Evolutionary conservation across 2,329 filamentous ascomycete species (phyloP), one percentile per base, ranked within the genome.

Genomic region (Aspergillus sp.): DNA sequence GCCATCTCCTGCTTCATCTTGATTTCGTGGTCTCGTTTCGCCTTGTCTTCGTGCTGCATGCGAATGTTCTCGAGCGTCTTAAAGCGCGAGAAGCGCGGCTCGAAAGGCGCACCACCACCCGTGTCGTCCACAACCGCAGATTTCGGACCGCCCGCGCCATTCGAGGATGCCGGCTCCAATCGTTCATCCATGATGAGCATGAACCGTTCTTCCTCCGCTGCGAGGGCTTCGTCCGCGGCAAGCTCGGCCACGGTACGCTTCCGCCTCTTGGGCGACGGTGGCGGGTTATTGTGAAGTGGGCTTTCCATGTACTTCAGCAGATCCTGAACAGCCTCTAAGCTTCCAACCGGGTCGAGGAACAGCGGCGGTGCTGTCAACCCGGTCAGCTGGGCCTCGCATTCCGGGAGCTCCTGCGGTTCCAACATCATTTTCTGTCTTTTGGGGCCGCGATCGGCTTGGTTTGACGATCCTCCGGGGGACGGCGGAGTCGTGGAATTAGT

Each of bases 161-260:
- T 81, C 4, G 84, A 82, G 14, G 81, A 81, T 46, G 81, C 84
- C 1, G 89, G 82, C 12, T 87, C 84, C 60, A 92, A 83, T 6
- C 92, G 85, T 68, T 97, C 94, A 70, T 99, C 95, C 77, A 93
- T 87, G 22, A 91, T 88, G 54, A 98, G 87, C 92, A 99, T 95
- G 66, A 92, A 96, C 51, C 92, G 86, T 76, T 99, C 93, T 64
- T 92, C 88, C 60, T 92, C 91, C 22, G 93, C 94, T 0, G 92
- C 92, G 60, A 92, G 84, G 1, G 95, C 94, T 77, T 99, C 93
- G 71, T 99, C 95, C 7, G 94, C 94, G 9, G 92, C 95, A 80
- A 98, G 87, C 73, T 99, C 94, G 9, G 95, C 95, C 18, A 96
- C 89, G 0, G 95, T 99, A 63, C 94, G 87, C 82, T 99, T 98